These are phyloP conservation scores for Pichia kluyveri DNA, from an alignment of 805 yeast species.

Conservation along the genomic window DNA sequence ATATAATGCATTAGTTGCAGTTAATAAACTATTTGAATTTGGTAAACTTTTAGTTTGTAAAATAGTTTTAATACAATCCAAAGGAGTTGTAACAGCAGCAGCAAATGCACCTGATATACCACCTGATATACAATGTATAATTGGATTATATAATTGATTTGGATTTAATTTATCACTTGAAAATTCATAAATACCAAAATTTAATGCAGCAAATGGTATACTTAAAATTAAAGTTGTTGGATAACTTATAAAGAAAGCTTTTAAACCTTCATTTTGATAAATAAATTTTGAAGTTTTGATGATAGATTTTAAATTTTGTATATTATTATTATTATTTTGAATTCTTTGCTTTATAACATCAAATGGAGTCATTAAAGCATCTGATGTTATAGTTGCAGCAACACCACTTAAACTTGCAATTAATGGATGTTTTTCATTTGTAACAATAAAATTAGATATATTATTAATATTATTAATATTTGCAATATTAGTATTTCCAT, in stretches of 20 bases:
- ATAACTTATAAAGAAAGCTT: constrained; percentile 85
- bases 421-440: constrained; percentile 65
- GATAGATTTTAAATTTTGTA: constrained; percentile 9
- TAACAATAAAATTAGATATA: constrained; percentile 28
- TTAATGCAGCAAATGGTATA: constrained; percentile 90
- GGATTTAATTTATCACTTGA: constrained; percentile 77
- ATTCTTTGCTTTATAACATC: constrained; percentile 93
- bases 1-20: constrained; percentile 65
- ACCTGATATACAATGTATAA: constrained; percentile 86
- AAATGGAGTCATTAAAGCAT: constrained; percentile 95
- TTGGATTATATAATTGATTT: constrained; percentile 68
- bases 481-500: background rate
- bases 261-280: constrained; percentile 54
- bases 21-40: constrained; percentile 53
- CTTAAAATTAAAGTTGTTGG: constrained; percentile 90
- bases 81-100: constrained; percentile 89
- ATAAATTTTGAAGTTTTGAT: constrained; percentile 31
- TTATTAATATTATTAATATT: constrained; percentile 2
- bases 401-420: constrained; percentile 86
- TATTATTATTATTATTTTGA: constrained; percentile 41
- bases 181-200: constrained; percentile 87
- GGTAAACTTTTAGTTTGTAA: constrained; percentile 71
- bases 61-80: constrained; percentile 88
- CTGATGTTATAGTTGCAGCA: constrained; percentile 86
- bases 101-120: constrained; percentile 92